Conservation (phyloP, 1,284 basidiomycete genomes). For the Pseudozyma pruni region DNA sequence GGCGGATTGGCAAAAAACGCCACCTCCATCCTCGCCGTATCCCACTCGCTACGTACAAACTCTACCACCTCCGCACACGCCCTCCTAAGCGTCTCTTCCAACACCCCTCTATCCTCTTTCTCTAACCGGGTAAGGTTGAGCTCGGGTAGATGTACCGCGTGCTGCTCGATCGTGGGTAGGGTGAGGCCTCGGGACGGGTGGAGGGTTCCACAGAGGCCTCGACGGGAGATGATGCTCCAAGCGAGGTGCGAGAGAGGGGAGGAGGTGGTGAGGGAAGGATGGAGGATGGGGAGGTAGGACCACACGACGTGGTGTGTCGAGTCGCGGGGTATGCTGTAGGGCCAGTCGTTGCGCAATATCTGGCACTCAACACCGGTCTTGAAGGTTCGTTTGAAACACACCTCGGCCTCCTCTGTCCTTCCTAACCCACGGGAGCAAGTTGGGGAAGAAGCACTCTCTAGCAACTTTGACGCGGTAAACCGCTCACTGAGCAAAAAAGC, state of each 20-base stretch:
- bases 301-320: constrained; percentile 27
- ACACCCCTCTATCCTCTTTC: background rate
- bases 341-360: constrained; percentile 36
- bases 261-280: background rate
- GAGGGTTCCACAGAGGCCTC: constrained; percentile 27
- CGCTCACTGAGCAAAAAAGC: constrained; percentile 19
- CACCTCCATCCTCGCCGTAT: background rate
- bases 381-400: constrained; percentile 18
- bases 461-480: constrained; percentile 17
- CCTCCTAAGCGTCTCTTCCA: background rate
- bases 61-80: constrained; percentile 6
- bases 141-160: constrained; percentile 5
- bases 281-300: constrained; percentile 21
- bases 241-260: background rate
- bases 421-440: no score
- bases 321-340: constrained; percentile 16
- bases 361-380: constrained; percentile 11
- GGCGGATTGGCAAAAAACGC: constrained; percentile 42
- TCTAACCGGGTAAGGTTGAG: background rate
- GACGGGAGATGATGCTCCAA: constrained; percentile 17
- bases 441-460: background rate
- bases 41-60: constrained; percentile 23
- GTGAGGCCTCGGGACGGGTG: background rate
- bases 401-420: background rate
- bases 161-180: constrained; percentile 5